Evolutionary conservation across 176 grass and related monocot genomes (phyloP).

Genomic region (Poa pratensis): DNA sequence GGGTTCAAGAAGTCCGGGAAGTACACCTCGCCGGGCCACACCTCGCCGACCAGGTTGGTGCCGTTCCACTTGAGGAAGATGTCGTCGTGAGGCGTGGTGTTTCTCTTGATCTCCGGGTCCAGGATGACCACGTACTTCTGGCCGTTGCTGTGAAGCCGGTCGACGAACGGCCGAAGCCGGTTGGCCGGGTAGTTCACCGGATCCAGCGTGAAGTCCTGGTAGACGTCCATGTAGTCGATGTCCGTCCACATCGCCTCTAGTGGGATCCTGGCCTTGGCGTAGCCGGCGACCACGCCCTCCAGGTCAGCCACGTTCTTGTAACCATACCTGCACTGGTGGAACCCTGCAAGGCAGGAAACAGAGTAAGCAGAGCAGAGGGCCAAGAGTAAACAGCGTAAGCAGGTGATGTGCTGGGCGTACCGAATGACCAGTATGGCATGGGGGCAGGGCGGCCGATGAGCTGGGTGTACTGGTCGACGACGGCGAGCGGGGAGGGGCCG

Average conservation of each 20-base stretch:
- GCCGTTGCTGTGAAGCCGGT: slow-evolving; percentile 70
- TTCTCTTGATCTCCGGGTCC: slow-evolving; percentile 76
- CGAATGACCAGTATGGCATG: slow-evolving; percentile 96
- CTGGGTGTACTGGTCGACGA: slow-evolving; percentile 88
- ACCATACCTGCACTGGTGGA: slow-evolving; percentile 85
- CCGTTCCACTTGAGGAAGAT: slow-evolving; percentile 79
- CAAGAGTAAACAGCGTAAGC: not conserved
- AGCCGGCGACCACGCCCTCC: slow-evolving; percentile 70
- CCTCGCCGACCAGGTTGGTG: slow-evolving; percentile 62
- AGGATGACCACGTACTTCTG: slow-evolving; percentile 87
- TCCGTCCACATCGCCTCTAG: slow-evolving; percentile 97
- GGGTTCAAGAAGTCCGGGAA: slow-evolving; percentile 92
- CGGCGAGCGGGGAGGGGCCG: slow-evolving; percentile 60
- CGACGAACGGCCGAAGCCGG: slow-evolving; percentile 56
- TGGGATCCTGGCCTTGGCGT: slow-evolving; percentile 72
- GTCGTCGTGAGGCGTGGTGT: slow-evolving; percentile 57
- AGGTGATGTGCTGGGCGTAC: slow-evolving; percentile 10
- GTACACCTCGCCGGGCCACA: slow-evolving; percentile 84
- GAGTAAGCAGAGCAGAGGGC: not conserved
- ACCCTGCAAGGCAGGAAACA: slow-evolving; percentile 48
- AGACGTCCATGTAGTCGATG: slow-evolving; percentile 95
- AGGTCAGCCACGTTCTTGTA: slow-evolving; percentile 72
- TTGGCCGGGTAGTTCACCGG: slow-evolving; percentile 76
- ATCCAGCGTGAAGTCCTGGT: slow-evolving; percentile 87
- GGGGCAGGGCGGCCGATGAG: slow-evolving; percentile 72